phyloP scores from a whole-genome alignment of 2,329 filamentous ascomycete species.

The Pestalotiopsis sp. region DNA sequence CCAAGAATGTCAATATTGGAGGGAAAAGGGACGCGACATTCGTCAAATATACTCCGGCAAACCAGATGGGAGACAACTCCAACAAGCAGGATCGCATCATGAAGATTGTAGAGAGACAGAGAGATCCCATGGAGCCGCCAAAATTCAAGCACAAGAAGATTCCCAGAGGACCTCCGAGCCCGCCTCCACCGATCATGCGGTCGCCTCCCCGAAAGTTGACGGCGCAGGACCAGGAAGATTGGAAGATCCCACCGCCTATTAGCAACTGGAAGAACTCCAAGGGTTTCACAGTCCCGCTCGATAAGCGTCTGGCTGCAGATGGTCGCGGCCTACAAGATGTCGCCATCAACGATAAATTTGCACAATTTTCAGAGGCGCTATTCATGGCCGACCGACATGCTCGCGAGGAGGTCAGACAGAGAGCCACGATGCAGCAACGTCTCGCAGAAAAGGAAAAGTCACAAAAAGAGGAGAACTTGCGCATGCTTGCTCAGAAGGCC shows the following conservation, averaged over 20 bases:
- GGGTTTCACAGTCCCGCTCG: constrained; percentile 92
- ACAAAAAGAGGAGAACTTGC: constrained; percentile 90
- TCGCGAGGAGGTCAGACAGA: constrained; percentile 90
- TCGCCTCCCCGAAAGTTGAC: constrained; percentile 94
- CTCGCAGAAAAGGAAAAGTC: constrained; percentile 95
- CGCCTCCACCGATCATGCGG: constrained; percentile 92
- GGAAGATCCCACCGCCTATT: constrained; percentile 85
- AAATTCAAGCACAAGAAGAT: constrained; percentile 99
- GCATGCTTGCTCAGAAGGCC: constrained; percentile 86
- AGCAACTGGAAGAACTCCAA: constrained; percentile 99
- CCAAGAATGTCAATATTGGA: constrained; percentile 89
- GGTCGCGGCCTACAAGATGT: constrained; percentile 90
- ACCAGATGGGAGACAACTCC: constrained; percentile 89
- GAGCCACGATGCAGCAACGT: constrained; percentile 92
- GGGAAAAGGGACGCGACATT: constrained; percentile 84
- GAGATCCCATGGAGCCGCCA: constrained; percentile 94
- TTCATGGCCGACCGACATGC: constrained; percentile 95
- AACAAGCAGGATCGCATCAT: constrained; percentile 95
- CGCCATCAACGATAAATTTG: constrained; percentile 98
- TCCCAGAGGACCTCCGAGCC: constrained; percentile 86
- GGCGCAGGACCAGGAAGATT: constrained; percentile 94
- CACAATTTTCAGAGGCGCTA: constrained; percentile 90
- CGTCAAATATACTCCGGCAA: constrained; percentile 92
- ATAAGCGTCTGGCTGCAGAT: constrained; percentile 93
- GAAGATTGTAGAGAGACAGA: constrained; percentile 94